phyloP scores from a whole-genome alignment of 129 eudicot genomes.

The Solidago caesia region DNA sequence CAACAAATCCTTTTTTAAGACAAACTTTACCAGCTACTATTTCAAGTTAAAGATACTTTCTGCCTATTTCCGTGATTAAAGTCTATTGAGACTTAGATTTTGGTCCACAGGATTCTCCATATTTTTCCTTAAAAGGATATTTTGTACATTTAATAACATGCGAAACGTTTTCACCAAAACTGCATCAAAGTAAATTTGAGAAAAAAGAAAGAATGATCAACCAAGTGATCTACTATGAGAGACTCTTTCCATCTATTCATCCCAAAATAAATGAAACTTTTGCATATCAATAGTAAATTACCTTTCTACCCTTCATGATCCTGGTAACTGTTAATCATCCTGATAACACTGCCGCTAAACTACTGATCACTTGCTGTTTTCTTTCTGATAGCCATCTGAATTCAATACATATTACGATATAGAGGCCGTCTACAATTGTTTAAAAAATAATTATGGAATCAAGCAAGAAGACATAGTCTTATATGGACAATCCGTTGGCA shows the following conservation, averaged over 20 bases:
- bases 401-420: conserved; percentile 89
- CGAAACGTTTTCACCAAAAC: not conserved
- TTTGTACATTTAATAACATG: not conserved
- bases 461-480: conserved; percentile 87
- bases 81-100: conserved; percentile 1
- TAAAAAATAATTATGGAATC: conserved; percentile 70
- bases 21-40: not conserved
- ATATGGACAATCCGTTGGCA: conserved; percentile 95
- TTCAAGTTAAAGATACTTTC: not conserved
- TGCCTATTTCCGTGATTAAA: not conserved
- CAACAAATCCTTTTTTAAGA: not conserved
- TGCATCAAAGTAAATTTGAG: not conserved
- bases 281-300: not conserved
- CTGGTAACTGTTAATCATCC: too few species aligned
- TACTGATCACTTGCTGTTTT: conserved; percentile 21
- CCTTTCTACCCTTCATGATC: too few species aligned
- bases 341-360: not conserved
- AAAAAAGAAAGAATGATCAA: not conserved
- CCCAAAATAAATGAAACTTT: conserved; percentile 2
- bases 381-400: conserved; percentile 78
- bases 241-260: not conserved
- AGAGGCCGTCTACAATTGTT: conserved; percentile 87
- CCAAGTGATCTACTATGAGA: not conserved
- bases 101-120: not conserved
- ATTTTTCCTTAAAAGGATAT: conserved; percentile 7